phyloP scores from a whole-genome alignment of 352 stramenopile genomes.

The Globisporangium yorkense region DNA sequence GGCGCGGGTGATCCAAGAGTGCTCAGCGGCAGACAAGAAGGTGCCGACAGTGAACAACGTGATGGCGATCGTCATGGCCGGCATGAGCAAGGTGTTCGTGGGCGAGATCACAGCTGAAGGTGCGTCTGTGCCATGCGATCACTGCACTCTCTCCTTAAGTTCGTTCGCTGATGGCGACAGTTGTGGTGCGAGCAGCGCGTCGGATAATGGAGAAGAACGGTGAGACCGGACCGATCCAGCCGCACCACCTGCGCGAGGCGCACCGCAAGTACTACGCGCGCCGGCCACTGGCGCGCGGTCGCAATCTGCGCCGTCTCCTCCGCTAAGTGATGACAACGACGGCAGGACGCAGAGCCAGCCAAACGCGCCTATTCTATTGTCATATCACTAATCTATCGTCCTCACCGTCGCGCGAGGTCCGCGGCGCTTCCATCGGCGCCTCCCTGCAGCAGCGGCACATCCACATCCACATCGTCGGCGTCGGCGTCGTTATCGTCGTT shows the following conservation, averaged over 20 bases:
- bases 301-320: slow-evolving; percentile 52
- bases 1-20: slow-evolving; percentile 69
- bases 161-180: background rate
- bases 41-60: slow-evolving; percentile 67
- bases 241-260: slow-evolving; percentile 70
- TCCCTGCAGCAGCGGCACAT: slow-evolving; percentile 6
- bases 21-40: slow-evolving; percentile 41
- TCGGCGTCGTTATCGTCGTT: slow-evolving; percentile 6
- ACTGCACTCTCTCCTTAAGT: background rate
- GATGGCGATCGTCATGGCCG: slow-evolving; percentile 85
- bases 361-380: slow-evolving; percentile 18
- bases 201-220: slow-evolving; percentile 77
- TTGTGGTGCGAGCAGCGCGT: slow-evolving; percentile 29
- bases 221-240: slow-evolving; percentile 67
- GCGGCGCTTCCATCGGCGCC: slow-evolving; percentile 21
- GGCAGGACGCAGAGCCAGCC: background rate
- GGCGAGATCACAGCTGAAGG: slow-evolving; percentile 75
- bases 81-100: slow-evolving; percentile 84
- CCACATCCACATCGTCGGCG: background rate
- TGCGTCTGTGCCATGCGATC: slow-evolving; percentile 7
- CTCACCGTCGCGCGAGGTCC: slow-evolving; percentile 1
- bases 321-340: slow-evolving; percentile 15
- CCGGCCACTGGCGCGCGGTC: slow-evolving; percentile 50
- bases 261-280: slow-evolving; percentile 84
- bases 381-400: slow-evolving; percentile 15